Conservation (phyloP, 371 early-diverging fungal species). For the Dinochytrium kinnereticum region DNA sequence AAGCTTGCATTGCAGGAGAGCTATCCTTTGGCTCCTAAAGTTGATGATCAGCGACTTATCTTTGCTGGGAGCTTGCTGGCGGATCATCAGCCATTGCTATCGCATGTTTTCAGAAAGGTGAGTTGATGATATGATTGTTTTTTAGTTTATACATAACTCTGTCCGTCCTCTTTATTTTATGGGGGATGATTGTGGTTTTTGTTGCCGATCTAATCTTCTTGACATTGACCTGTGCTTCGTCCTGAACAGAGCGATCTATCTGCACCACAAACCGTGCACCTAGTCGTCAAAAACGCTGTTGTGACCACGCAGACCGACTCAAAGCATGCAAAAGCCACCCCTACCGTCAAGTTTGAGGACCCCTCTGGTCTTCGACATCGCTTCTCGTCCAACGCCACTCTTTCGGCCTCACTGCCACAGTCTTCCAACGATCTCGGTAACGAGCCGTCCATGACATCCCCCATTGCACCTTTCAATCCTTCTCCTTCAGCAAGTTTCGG, state of each 20-base stretch:
- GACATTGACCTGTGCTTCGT: background rate
- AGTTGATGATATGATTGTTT: constrained; percentile 8
- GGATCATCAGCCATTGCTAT: constrained; percentile 18
- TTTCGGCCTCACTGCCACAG: background rate
- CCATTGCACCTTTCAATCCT: background rate
- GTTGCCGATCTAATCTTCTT: no score
- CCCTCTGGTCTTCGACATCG: constrained; percentile 1
- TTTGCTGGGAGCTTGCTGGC: constrained; percentile 31
- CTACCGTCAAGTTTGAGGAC: background rate
- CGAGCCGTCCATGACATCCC: background rate
- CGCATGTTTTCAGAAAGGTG: constrained; percentile 24
- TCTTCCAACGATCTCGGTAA: background rate
- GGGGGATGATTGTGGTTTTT: no score
- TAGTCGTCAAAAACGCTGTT: constrained; percentile 28
- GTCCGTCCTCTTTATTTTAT: no score
- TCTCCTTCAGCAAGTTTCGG: background rate
- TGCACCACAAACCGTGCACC: constrained; percentile 25
- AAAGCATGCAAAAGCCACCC: background rate
- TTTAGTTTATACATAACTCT: no score
- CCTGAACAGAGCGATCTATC: background rate
- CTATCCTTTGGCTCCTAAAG: constrained; percentile 23
- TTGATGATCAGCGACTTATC: constrained; percentile 30
- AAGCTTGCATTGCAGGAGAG: constrained; percentile 18
- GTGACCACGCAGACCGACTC: background rate
- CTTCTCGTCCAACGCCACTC: constrained; percentile 4